These are phyloP conservation scores for Aspergillus indologenus DNA, from an alignment of 495 filamentous ascomycete species.

Conservation along the genomic window DNA sequence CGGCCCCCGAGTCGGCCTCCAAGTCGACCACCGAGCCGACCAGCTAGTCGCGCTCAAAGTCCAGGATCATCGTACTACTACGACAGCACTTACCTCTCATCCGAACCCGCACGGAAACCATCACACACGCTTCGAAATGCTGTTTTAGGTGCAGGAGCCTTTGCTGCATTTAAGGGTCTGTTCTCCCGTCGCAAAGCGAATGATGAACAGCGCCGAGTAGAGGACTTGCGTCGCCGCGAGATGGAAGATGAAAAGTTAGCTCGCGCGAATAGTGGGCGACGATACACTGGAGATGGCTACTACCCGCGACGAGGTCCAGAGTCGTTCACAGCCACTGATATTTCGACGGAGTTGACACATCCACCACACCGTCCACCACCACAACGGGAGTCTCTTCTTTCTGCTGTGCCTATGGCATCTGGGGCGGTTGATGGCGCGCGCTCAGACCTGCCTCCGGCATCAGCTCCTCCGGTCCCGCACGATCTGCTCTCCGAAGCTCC, in stretches of 20 bases:
- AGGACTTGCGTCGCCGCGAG: slow-evolving; percentile 54
- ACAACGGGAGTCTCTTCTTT: slow-evolving; percentile 30
- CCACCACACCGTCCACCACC: slow-evolving; percentile 33
- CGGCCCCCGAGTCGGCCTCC: slow-evolving; percentile 39
- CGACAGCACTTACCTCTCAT: slow-evolving; percentile 43
- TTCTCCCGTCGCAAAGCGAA: slow-evolving; percentile 58
- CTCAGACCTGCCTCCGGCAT: slow-evolving; percentile 43
- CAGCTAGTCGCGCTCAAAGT: slow-evolving; percentile 26
- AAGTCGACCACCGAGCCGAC: slow-evolving; percentile 30
- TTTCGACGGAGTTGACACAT: slow-evolving; percentile 43
- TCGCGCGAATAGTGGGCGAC: slow-evolving; percentile 51
- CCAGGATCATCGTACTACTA: slow-evolving; percentile 46
- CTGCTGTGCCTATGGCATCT: slow-evolving; percentile 33
- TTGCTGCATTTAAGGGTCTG: slow-evolving; percentile 62
- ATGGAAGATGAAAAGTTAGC: slow-evolving; percentile 59
- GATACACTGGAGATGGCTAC: slow-evolving; percentile 59
- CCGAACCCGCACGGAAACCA: slow-evolving; percentile 31
- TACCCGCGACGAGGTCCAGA: slow-evolving; percentile 53
- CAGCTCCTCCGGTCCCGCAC: slow-evolving; percentile 47
- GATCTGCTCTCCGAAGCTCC: slow-evolving; percentile 51
- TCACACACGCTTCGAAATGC: slow-evolving; percentile 59
- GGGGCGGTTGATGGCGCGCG: slow-evolving; percentile 31
- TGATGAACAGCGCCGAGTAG: slow-evolving; percentile 63
- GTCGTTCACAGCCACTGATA: slow-evolving; percentile 42
- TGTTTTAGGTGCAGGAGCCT: slow-evolving; percentile 63